Evolutionary conservation across 2,329 filamentous ascomycete species (phyloP).

Genomic region (Onygenales sp.): DNA sequence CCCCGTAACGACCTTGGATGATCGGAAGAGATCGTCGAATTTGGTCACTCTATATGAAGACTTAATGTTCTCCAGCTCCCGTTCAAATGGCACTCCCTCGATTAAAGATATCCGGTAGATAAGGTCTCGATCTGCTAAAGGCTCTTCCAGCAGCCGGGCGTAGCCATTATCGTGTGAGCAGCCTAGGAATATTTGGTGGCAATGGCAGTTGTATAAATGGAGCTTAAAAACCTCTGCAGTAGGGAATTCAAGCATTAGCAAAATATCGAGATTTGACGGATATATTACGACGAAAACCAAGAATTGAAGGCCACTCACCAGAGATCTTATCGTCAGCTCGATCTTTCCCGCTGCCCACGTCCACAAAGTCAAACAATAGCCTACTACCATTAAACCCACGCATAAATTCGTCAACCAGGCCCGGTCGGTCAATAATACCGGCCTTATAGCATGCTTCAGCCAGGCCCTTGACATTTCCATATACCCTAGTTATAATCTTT

Average conservation of each 20-base stretch:
- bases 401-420: slow-evolving; percentile 42
- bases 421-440: slow-evolving; percentile 35
- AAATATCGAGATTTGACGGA: not conserved
- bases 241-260: not conserved
- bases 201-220: slow-evolving; percentile 49
- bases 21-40: slow-evolving; percentile 45
- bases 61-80: slow-evolving; percentile 41
- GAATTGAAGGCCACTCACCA: slow-evolving; percentile 23
- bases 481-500: slow-evolving; percentile 45
- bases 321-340: slow-evolving; percentile 40
- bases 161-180: slow-evolving; percentile 50
- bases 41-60: slow-evolving; percentile 39
- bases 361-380: slow-evolving; percentile 42
- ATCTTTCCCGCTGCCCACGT: slow-evolving; percentile 36
- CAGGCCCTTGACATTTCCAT: slow-evolving; percentile 44
- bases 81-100: slow-evolving; percentile 48
- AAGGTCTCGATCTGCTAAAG: slow-evolving; percentile 35
- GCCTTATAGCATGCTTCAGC: slow-evolving; percentile 38
- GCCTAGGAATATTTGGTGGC: slow-evolving; percentile 51
- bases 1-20: slow-evolving; percentile 37
- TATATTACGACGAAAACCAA: not conserved
- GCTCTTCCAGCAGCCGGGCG: slow-evolving; percentile 42
- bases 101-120: slow-evolving; percentile 45
- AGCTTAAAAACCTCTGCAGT: slow-evolving; percentile 44
- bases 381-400: slow-evolving; percentile 46